Percentiles rank a stretch among this genome's conserved stretches.
Conservation (phyloP, 768 basidiomycete species). For the Mycena crocata region DNA sequence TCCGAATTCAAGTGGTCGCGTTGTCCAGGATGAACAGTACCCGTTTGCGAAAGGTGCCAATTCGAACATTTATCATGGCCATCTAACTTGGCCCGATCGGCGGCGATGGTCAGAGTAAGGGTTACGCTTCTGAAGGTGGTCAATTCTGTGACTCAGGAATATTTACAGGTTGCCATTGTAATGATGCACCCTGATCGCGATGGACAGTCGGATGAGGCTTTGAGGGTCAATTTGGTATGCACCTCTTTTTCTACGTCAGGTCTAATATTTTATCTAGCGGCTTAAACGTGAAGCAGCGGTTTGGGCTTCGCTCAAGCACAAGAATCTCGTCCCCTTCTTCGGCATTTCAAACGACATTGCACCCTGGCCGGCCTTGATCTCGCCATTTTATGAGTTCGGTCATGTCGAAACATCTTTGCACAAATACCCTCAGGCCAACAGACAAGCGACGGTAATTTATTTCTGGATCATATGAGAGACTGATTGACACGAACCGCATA, state of each 20-base stretch:
- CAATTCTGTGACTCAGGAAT: neutral
- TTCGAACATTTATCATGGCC: slow-evolving; percentile 10
- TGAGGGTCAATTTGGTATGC: neutral
- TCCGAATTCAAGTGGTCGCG: too few relatives aligned
- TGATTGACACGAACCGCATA: neutral
- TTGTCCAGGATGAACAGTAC: slow-evolving; percentile 2
- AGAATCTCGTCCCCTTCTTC: slow-evolving; percentile 26
- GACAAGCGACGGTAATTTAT: neutral
- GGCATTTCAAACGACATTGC: slow-evolving; percentile 19
- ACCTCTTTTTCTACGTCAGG: neutral
- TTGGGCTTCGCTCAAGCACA: slow-evolving; percentile 18
- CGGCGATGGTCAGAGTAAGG: slow-evolving; percentile 5
- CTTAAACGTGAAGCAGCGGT: slow-evolving; percentile 21
- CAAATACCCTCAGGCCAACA: neutral
- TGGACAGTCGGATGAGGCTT: neutral
- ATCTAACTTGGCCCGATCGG: neutral
- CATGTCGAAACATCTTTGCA: slow-evolving; percentile 14
- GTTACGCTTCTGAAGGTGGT: neutral
- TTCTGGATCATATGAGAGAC: neutral
- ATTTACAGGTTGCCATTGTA: slow-evolving; percentile 16
- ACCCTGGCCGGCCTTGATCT: slow-evolving; percentile 20
- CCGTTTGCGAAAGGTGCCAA: slow-evolving; percentile 10
- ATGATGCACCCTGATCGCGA: slow-evolving; percentile 6
- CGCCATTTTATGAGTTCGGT: slow-evolving; percentile 25
- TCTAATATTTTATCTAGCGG: neutral